Evolutionary conservation across 371 early-diverging fungal species (phyloP).

Genomic region (Mortierella polycephala): DNA sequence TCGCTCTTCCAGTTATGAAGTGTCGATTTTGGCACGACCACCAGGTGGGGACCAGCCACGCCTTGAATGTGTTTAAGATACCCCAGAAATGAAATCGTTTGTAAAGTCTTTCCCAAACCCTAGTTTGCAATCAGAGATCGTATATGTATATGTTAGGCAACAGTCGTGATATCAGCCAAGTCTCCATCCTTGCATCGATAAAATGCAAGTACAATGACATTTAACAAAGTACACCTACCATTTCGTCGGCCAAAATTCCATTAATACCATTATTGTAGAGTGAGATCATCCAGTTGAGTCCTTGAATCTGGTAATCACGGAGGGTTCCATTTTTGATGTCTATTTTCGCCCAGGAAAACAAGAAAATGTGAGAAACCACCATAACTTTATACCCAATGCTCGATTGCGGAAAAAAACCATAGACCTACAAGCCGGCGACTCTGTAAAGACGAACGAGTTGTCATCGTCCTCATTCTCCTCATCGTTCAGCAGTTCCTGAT

Average conservation of each 20-base stretch:
- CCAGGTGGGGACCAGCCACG: constrained; percentile 87
- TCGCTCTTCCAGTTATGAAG: constrained; percentile 98
- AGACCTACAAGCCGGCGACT: constrained; percentile 84
- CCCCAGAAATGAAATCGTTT: constrained; percentile 96
- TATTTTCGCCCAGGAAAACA: constrained; percentile 26
- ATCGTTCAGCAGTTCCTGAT: constrained; percentile 84
- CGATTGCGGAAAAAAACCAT: background rate
- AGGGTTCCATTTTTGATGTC: constrained; percentile 91
- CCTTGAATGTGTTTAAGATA: constrained; percentile 88
- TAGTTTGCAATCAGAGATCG: constrained; percentile 24
- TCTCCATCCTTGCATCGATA: background rate
- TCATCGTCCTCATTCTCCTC: constrained; percentile 73
- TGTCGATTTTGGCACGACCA: constrained; percentile 98
- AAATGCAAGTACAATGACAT: background rate
- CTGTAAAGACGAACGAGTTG: constrained; percentile 78
- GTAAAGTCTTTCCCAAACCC: constrained; percentile 99
- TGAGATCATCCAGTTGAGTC: constrained; percentile 99
- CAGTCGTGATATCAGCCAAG: background rate
- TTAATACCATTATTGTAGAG: constrained; percentile 98
- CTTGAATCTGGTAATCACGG: constrained; percentile 98
- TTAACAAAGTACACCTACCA: constrained; percentile 69
- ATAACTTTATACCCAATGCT: background rate
- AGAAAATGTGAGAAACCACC: background rate
- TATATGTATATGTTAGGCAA: background rate
- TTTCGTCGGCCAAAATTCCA: constrained; percentile 99